These are phyloP conservation scores for Rosellinia necatrix DNA, from an alignment of 2,329 filamentous ascomycete species.

Conservation along the genomic window DNA sequence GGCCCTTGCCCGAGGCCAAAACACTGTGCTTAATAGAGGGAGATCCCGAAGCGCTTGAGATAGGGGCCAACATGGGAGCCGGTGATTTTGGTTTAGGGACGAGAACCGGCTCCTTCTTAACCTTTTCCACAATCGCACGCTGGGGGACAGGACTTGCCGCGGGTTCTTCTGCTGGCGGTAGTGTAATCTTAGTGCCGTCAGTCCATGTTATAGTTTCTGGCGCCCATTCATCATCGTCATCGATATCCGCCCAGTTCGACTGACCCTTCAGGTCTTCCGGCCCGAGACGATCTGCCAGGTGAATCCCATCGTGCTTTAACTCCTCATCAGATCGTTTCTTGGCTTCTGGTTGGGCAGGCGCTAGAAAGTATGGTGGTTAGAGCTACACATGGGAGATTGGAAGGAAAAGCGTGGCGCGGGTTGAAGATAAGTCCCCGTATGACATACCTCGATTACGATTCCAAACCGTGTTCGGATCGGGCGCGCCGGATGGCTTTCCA, in stretches of 20 bases:
- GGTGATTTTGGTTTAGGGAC: conserved; percentile 53
- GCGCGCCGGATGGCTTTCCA: conserved; percentile 63
- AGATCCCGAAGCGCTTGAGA: conserved; percentile 40
- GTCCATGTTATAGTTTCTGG: conserved; percentile 87
- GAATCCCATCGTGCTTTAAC: conserved; percentile 83
- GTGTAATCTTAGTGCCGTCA: conserved; percentile 81
- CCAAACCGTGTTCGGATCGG: conserved; percentile 79
- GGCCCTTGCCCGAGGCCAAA: conserved; percentile 60
- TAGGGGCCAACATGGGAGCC: conserved; percentile 47
- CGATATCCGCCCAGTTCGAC: conserved; percentile 87
- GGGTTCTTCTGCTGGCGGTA: conserved; percentile 65
- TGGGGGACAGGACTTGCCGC: conserved; percentile 33
- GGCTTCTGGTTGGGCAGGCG: conserved; percentile 68
- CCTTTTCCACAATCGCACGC: conserved; percentile 45
- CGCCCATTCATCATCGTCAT: conserved; percentile 87
- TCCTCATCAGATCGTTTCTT: conserved; percentile 88
- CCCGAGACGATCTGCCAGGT: conserved; percentile 78
- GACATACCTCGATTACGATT: conserved; percentile 82
- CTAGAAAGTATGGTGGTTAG: conserved; percentile 43
- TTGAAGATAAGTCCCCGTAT: background rate
- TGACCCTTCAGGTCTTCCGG: conserved; percentile 75
- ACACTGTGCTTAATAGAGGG: conserved; percentile 51
- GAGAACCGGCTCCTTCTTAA: conserved; percentile 45
- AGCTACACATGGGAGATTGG: background rate
- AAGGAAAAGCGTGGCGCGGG: background rate